These are phyloP conservation scores for Malus sylvestris DNA, from an alignment of 306 rosid species.

Conservation along the genomic window DNA sequence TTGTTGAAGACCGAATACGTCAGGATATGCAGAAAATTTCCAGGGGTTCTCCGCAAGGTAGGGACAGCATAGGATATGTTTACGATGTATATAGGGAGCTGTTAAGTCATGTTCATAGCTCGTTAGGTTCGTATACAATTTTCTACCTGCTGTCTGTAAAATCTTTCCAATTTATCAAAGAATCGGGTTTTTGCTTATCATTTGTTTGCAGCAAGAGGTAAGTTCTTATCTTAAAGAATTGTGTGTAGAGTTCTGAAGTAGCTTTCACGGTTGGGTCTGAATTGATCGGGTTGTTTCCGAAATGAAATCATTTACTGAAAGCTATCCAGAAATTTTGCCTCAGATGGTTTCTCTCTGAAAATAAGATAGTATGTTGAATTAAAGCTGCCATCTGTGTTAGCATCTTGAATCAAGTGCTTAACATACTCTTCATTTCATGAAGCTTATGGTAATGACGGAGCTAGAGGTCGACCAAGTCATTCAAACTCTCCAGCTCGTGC, in stretches of 20 bases:
- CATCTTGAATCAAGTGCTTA: constrained; percentile 66
- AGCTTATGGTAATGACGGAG: constrained; percentile 91
- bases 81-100: constrained; percentile 62
- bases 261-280: constrained; percentile 39
- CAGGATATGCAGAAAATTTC: constrained; percentile 67
- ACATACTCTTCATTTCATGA: constrained; percentile 84
- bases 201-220: constrained; percentile 98
- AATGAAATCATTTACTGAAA: constrained; percentile 50
- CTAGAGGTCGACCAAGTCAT: constrained; percentile 74
- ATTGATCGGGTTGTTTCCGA: constrained; percentile 48
- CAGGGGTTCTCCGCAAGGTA: constrained; percentile 96
- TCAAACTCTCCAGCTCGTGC: constrained; percentile 83
- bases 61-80: constrained; percentile 85
- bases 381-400: constrained; percentile 63
- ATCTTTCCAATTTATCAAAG: constrained; percentile 29
- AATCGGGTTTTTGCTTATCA: constrained; percentile 40
- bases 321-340: constrained; percentile 46
- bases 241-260: constrained; percentile 61
- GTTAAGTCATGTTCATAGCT: constrained; percentile 63
- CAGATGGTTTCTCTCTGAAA: constrained; percentile 56
- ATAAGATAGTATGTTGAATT: constrained; percentile 66
- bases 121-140: constrained; percentile 40
- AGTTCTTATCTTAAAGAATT: constrained; percentile 84
- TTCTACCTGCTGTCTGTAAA: constrained; percentile 16
- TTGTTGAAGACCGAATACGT: constrained; percentile 61